Base-by-base conservation (phyloP, 345 rosid genomes). In the Mangifera indica region DNA sequence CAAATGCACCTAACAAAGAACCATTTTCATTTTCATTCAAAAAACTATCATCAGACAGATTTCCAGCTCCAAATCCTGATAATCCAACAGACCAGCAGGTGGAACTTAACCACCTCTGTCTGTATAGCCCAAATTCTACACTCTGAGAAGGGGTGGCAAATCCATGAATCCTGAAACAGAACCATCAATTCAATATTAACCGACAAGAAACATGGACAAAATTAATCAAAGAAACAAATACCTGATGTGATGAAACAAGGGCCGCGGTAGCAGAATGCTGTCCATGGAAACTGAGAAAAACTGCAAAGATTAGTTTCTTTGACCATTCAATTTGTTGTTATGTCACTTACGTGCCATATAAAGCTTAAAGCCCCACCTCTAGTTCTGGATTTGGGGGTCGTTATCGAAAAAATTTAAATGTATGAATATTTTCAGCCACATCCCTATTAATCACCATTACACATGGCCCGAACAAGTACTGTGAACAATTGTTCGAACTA, bases 31-130 rank as follows among this genome's bases (percentile, higher is more conserved):
- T 79, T 74, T 66, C 82, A 51, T 68, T 74, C 29, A 72, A 51
- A 57, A 81, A 72, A 73, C 73, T 83, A 8, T 84, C 87, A 60
- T 84, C 92, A 54, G 77, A 76, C 66, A 77, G 45, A 73, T 82
- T 82, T 34, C 86, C 84, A 37, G 81, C 82, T 56, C 81, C 85
- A 34, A 62, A 68, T 71, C 67, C 83, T 21, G 72, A 74, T 66
- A 77, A 70, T 37, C 82, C 81, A 21, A 80, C 48, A 45, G 80
- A 83, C 78, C 81, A 86, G 70, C 76, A 76, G 13, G 66, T 60
- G 1, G 74, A 20, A 81, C 58, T 75, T 72, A 66, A 48, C 70
- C 79, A 66, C 60, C 79, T 86, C 78, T 82, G 77, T 79, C 71
- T 74, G 66, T 17, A 40, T 12, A 75, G 26, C 63, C 81, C 76